Evolutionary conservation across 768 basidiomycete genomes (phyloP).

Genomic region (Macrolepiota albuminosa): DNA sequence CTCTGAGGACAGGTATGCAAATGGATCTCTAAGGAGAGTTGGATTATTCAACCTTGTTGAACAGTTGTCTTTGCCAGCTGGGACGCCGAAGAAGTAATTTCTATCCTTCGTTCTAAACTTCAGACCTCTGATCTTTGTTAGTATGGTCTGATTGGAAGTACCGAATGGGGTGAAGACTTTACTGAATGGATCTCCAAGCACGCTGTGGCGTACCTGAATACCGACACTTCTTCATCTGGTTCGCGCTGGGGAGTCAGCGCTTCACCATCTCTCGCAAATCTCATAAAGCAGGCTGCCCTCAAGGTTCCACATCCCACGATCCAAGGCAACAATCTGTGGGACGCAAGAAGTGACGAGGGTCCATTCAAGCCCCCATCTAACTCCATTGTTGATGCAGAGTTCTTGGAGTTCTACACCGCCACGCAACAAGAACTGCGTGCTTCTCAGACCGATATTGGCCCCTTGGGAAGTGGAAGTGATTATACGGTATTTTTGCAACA

Average conservation of each 20-base stretch:
- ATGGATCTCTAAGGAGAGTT: neutral
- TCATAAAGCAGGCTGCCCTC: constrained; percentile 63
- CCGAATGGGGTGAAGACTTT: constrained; percentile 95
- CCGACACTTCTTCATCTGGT: constrained; percentile 65
- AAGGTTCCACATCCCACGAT: constrained; percentile 72
- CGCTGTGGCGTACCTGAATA: constrained; percentile 83
- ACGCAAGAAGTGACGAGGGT: constrained; percentile 61
- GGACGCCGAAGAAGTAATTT: constrained; percentile 69
- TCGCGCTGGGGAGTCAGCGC: constrained; percentile 52
- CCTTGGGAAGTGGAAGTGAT: constrained; percentile 87
- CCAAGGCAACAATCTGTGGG: constrained; percentile 68
- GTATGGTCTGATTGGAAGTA: constrained; percentile 76
- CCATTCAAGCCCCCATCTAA: constrained; percentile 31
- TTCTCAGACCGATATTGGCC: constrained; percentile 38
- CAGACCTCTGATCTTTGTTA: constrained; percentile 15
- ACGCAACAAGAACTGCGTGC: constrained; percentile 26
- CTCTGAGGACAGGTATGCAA: constrained; percentile 52
- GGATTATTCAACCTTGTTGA: neutral
- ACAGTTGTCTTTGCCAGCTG: constrained; percentile 65
- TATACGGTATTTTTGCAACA: constrained; percentile 90
- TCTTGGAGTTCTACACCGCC: constrained; percentile 33
- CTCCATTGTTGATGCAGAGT: constrained; percentile 36
- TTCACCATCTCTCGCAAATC: constrained; percentile 80
- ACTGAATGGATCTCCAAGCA: constrained; percentile 72
- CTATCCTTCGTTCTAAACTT: neutral